A percentile compares a stretch with the other conserved stretches of the same genome.
Evolutionary conservation across 805 yeast genomes (phyloP).

Genomic region (Zygosaccharomyces bailii): DNA sequence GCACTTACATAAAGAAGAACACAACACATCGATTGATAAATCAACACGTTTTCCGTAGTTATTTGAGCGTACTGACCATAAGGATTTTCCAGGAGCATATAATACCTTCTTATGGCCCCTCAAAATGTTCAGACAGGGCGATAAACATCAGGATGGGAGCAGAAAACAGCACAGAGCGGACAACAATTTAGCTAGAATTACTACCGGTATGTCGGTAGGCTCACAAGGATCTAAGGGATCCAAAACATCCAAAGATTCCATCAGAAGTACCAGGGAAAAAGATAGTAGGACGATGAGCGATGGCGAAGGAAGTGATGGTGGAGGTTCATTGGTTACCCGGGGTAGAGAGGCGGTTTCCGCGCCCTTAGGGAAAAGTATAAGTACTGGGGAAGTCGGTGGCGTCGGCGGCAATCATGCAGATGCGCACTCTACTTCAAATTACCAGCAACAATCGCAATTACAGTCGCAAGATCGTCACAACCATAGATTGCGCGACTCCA

Average conservation of each 20-base stretch:
- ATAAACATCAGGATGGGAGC: not conserved
- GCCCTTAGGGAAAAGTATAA: not conserved
- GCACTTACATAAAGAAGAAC: not conserved
- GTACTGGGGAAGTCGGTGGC: slow-evolving; percentile 9
- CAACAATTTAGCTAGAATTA: not conserved
- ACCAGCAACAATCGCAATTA: not conserved
- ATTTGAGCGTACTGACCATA: not conserved
- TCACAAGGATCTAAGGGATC: not conserved
- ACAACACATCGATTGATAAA: not conserved
- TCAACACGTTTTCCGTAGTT: not conserved
- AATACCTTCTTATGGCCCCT: not conserved
- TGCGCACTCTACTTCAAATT: slow-evolving; percentile 4
- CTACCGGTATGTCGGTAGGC: not conserved
- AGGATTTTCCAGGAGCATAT: not conserved
- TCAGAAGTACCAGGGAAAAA: not conserved
- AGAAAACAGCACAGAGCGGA: not conserved
- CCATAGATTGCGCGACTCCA: slow-evolving; percentile 4
- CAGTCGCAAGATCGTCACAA: not conserved
- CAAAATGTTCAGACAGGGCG: not conserved
- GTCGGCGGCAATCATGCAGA: not conserved
- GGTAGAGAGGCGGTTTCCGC: not conserved
- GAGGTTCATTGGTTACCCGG: slow-evolving; percentile 3
- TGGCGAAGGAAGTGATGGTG: not conserved
- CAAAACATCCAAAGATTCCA: not conserved
- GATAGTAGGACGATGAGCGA: not conserved